Evolutionary conservation across 345 rosid genomes (phyloP), one percentile per base, ranked within the genome.

Genomic region (Raphanus raphanistrum): DNA sequence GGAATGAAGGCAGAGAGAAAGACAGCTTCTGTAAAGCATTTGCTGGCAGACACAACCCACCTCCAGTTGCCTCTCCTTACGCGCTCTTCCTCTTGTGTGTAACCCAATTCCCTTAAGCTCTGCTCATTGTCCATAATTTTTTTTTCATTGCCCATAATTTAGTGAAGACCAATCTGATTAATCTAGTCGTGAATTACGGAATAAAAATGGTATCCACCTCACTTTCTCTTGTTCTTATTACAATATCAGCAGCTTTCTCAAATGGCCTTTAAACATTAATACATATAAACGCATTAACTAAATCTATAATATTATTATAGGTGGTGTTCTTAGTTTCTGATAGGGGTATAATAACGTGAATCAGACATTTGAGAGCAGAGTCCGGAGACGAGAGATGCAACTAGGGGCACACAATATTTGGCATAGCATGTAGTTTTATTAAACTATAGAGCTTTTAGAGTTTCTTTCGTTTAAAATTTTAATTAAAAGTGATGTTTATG

Each of bases 11-110:
- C 77, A 79, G 63, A 4, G 48, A 57, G 73, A 73, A 59, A 70
- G 76, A 77, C 75, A 78, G 68, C 67, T 67, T 73, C 70, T 79
- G 78, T 73, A 67, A 73, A 73, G 70, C 76, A 72, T 72, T 1
- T 72, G 67, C 68, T 70, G 80, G 48, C 78, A 68, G 82, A 79
- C 78, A 72, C 58, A 79, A 72, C 82, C 45, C 70, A 79, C 65
- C 11, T 79, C 35, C 52, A 26, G 6, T 67, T 50, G 15, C 68
- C 41, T 32, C 55, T 6, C 45, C 28, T 25, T 61, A 71, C 76
- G 13, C 81, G 60, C 80, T 63, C 27, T 77, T 15, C 9, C 15
- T 7, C 26, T 17, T 29, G 61, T 61, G 73, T 79, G 48, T 66
- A 5, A 1, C 0, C 5, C 73, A 66, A 63, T 60, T 13, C 55